Base-by-base conservation (phyloP, 176 grass and related monocot genomes). In the Carex scoparia region DNA sequence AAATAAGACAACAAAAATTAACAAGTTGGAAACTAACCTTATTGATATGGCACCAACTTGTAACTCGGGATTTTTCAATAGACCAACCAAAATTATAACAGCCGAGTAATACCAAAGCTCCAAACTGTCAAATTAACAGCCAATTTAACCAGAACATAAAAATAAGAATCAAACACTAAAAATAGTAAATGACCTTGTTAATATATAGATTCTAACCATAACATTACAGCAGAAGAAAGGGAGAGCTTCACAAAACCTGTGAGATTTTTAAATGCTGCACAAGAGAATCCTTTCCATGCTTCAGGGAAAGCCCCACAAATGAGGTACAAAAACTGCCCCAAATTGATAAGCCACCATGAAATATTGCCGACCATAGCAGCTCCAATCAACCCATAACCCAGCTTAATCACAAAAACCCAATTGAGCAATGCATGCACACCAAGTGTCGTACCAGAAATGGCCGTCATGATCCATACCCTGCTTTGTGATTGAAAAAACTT, bases 401-500 rank as follows among this genome's bases (percentile, higher is more conserved):
- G 81, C 78, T 72, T 83, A 1, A 84, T 67, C 1, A 94, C 84
- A 40, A 94, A 69, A 49, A 91, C 4, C 88, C 87, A 90, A 81
- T 85, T 88, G 37, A 94, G 87, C 64, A 91, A 79, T 14, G 78
- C 67, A 75, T 92, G 94, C 19, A 53, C 57, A 40, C 13, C 87
- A 0, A 92, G 82, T 35, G 10, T 84, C 15, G 78, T 63, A 2
- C 83, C 88, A 51, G 87, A 79, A 78, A 94, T 88, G 54, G 46
- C 12, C 11, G 92, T 49, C 59, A 97, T 81, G 27, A 81, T 90
- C 90, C 86, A 87, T 13, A 92, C 94, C 81, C 83, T 86, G 78
- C 92, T 89, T 88, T 94, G 90, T 54, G 92, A 59, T 88, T 97
- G 90, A 59, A 85, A 87, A 84, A 97, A 94, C 80, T 92, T 97